These are phyloP conservation scores for Claviceps digitariae DNA, from an alignment of 2,329 filamentous ascomycete genomes.

Conservation along the genomic window DNA sequence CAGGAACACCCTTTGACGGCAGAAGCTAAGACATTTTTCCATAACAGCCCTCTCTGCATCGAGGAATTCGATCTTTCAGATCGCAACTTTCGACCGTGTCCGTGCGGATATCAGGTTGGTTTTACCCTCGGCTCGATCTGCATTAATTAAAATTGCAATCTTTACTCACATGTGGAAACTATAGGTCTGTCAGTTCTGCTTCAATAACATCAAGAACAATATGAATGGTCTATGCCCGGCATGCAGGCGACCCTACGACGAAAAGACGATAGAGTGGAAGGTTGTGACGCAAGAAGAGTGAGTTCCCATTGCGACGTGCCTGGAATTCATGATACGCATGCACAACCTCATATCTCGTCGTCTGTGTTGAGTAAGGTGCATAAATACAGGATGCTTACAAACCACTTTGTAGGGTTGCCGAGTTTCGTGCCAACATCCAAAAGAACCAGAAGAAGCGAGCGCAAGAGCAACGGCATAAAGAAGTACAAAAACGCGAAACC, in stretches of 20 bases:
- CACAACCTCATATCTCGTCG: background rate
- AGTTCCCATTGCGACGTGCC: constrained; percentile 23
- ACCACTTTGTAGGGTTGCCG: constrained; percentile 42
- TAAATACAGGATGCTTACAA: constrained; percentile 4
- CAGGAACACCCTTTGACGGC: background rate
- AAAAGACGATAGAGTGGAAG: constrained; percentile 95
- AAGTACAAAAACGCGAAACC: constrained; percentile 89
- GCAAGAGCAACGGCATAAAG: constrained; percentile 72
- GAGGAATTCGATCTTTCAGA: constrained; percentile 98
- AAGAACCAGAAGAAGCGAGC: constrained; percentile 91
- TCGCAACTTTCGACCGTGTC: constrained; percentile 92
- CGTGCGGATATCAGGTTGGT: constrained; percentile 88
- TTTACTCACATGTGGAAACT: background rate
- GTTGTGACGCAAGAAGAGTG: constrained; percentile 92
- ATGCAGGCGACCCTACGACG: constrained; percentile 87
- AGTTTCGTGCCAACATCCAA: constrained; percentile 64
- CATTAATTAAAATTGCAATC: background rate
- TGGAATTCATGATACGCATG: background rate
- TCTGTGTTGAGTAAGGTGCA: background rate
- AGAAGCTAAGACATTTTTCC: background rate
- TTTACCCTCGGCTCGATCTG: background rate
- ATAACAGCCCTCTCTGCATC: constrained; percentile 77
- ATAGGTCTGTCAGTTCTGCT: constrained; percentile 98
- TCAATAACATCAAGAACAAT: constrained; percentile 97
- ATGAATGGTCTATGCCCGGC: constrained; percentile 97